These are phyloP conservation scores for Hirschioporus abietinus DNA, from an alignment of 768 basidiomycete species.

Conservation along the genomic window DNA sequence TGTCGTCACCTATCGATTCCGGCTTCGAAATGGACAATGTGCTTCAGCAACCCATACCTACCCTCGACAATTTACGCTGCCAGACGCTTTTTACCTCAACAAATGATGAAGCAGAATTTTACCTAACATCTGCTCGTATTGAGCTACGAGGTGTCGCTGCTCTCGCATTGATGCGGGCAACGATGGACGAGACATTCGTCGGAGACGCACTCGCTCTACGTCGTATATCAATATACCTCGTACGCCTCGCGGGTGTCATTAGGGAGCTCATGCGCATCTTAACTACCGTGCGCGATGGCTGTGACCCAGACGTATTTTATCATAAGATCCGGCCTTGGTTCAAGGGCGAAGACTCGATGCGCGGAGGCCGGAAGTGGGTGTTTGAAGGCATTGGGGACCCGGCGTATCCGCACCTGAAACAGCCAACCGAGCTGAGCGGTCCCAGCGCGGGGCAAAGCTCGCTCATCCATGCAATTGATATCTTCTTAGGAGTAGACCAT, in stretches of 20 bases:
- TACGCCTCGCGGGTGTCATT: slow-evolving; percentile 57
- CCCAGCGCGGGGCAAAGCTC: slow-evolving; percentile 60
- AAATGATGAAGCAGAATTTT: slow-evolving; percentile 81
- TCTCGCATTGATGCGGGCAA: slow-evolving; percentile 77
- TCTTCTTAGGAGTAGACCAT: slow-evolving; percentile 48
- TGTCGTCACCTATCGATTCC: background rate
- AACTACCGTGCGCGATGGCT: slow-evolving; percentile 57
- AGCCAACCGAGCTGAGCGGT: slow-evolving; percentile 41
- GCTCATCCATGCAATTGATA: slow-evolving; percentile 50
- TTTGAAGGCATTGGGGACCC: slow-evolving; percentile 41
- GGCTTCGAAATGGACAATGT: slow-evolving; percentile 3
- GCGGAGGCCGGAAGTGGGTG: slow-evolving; percentile 25
- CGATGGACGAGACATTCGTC: slow-evolving; percentile 87
- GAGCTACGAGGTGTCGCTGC: slow-evolving; percentile 83
- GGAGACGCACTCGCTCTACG: slow-evolving; percentile 42
- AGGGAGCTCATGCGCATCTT: slow-evolving; percentile 57
- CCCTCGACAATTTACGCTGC: slow-evolving; percentile 55
- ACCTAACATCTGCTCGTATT: slow-evolving; percentile 78
- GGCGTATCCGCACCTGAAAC: slow-evolving; percentile 22
- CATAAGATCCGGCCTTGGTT: slow-evolving; percentile 59
- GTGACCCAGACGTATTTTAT: slow-evolving; percentile 65
- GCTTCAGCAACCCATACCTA: slow-evolving; percentile 21
- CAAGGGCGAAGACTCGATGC: slow-evolving; percentile 43
- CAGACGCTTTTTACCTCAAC: slow-evolving; percentile 74
- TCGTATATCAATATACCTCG: slow-evolving; percentile 56